These are phyloP conservation scores for Serpula lacrymans DNA, from an alignment of 768 basidiomycete species.

Conservation along the genomic window DNA sequence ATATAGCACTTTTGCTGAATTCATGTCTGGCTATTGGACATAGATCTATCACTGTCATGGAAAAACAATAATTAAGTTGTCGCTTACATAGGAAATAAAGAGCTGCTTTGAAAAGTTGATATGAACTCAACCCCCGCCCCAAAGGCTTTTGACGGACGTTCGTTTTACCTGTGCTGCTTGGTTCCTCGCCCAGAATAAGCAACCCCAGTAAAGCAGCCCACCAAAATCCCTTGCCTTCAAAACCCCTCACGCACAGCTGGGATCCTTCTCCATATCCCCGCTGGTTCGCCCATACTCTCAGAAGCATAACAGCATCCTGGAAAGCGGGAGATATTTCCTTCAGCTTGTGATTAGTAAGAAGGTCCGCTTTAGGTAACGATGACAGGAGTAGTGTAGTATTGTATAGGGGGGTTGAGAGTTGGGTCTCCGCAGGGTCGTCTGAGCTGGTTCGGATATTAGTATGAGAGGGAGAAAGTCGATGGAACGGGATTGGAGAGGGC, in stretches of 20 bases:
- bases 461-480: conserved; percentile 69
- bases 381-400: conserved; percentile 65
- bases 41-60: conserved; percentile 10
- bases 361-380: conserved; percentile 33
- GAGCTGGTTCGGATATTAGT: conserved; percentile 53
- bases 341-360: conserved; percentile 46
- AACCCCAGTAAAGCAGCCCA: conserved; percentile 65
- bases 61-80: neutral
- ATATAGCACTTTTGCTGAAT: conserved; percentile 53
- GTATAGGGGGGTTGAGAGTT: conserved; percentile 69
- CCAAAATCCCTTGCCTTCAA: conserved; percentile 62
- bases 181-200: conserved; percentile 67
- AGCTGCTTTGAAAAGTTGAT: conserved; percentile 84
- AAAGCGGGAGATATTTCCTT: conserved; percentile 55
- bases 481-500: conserved; percentile 60
- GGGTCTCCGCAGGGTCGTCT: conserved; percentile 21
- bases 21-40: conserved; percentile 61
- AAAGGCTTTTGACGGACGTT: conserved; percentile 45
- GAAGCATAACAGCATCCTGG: conserved; percentile 68
- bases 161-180: conserved; percentile 23
- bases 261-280: conserved; percentile 69
- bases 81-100: conserved; percentile 78
- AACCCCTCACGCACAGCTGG: conserved; percentile 61
- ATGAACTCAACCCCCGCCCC: conserved; percentile 82
- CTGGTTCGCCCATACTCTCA: conserved; percentile 89